These are phyloP conservation scores for Lizonia empirigonia DNA, from an alignment of 2,329 filamentous ascomycete species.

Conservation along the genomic window DNA sequence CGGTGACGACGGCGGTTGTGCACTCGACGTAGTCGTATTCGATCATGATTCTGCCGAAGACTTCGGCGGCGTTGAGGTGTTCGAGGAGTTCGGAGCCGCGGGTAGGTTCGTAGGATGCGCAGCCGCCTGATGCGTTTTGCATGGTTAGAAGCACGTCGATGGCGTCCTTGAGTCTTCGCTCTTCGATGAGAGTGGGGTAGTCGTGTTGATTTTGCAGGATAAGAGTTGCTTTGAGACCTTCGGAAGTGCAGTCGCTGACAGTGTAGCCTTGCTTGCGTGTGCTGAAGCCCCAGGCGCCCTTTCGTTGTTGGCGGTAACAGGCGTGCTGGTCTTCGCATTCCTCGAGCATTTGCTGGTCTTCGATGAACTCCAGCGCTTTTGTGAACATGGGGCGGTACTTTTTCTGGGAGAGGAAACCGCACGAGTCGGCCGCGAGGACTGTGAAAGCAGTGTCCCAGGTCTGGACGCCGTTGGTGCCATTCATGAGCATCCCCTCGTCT, in stretches of 20 bases:
- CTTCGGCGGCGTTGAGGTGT: constrained; percentile 90
- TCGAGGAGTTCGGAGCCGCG: constrained; percentile 81
- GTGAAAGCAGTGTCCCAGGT: constrained; percentile 94
- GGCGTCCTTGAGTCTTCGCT: constrained; percentile 81
- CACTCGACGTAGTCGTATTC: constrained; percentile 99
- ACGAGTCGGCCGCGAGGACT: constrained; percentile 80
- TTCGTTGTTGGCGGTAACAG: constrained; percentile 88
- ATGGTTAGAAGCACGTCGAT: constrained; percentile 90
- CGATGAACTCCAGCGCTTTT: constrained; percentile 83
- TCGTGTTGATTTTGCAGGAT: constrained; percentile 75
- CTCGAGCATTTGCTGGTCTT: constrained; percentile 87
- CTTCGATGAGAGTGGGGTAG: constrained; percentile 75
- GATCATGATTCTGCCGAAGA: constrained; percentile 97
- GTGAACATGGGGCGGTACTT: constrained; percentile 83
- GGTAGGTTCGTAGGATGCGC: constrained; percentile 86
- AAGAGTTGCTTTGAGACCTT: constrained; percentile 85
- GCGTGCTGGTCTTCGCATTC: constrained; percentile 76
- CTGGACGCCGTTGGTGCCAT: constrained; percentile 98
- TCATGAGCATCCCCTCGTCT: constrained; percentile 87
- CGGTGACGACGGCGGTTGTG: constrained; percentile 92
- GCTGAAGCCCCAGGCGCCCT: constrained; percentile 96
- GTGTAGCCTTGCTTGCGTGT: constrained; percentile 91
- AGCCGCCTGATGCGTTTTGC: constrained; percentile 85
- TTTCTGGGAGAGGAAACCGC: constrained; percentile 75
- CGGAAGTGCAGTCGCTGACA: constrained; percentile 92